Conservation (phyloP, 2,329 filamentous ascomycete genomes). For the Fusarium ramigenum region DNA sequence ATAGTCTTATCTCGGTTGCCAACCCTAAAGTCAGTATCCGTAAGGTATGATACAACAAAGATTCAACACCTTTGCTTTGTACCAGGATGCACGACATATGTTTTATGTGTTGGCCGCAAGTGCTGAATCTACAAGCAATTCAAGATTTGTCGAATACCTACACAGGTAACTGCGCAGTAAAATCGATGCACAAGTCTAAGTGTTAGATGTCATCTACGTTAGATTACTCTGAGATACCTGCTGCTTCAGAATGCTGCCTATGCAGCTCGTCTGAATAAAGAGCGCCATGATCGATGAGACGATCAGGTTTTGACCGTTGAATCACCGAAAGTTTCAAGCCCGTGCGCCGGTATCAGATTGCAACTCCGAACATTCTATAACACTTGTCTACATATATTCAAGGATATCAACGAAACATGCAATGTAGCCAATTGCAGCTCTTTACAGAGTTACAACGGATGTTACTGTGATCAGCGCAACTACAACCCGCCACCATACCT, state of each 20-base stretch:
- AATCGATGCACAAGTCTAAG: background rate
- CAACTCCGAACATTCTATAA: conserved; percentile 15
- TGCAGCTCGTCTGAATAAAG: conserved; percentile 2
- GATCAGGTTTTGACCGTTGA: background rate
- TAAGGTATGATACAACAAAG: background rate
- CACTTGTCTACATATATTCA: conserved; percentile 24
- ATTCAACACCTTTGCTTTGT: conserved; percentile 3
- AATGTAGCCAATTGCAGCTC: conserved; percentile 11
- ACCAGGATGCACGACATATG: conserved; percentile 1
- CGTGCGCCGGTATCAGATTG: conserved; percentile 8
- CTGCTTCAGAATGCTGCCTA: background rate
- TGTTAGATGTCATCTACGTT: background rate
- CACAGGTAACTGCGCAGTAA: background rate
- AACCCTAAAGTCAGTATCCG: conserved; percentile 1
- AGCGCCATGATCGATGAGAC: conserved; percentile 12
- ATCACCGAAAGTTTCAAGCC: conserved; percentile 17
- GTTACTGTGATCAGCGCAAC: conserved; percentile 1
- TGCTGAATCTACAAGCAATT: background rate
- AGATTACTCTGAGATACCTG: background rate
- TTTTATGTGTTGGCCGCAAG: conserved; percentile 15
- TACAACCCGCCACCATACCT: conserved; percentile 2
- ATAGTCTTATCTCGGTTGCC: conserved; percentile 35
- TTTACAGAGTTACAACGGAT: background rate
- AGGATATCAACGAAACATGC: conserved; percentile 16
- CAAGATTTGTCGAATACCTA: background rate